These are phyloP conservation scores for Ormosia semicastrata DNA, from an alignment of 306 rosid species.

Conservation along the genomic window DNA sequence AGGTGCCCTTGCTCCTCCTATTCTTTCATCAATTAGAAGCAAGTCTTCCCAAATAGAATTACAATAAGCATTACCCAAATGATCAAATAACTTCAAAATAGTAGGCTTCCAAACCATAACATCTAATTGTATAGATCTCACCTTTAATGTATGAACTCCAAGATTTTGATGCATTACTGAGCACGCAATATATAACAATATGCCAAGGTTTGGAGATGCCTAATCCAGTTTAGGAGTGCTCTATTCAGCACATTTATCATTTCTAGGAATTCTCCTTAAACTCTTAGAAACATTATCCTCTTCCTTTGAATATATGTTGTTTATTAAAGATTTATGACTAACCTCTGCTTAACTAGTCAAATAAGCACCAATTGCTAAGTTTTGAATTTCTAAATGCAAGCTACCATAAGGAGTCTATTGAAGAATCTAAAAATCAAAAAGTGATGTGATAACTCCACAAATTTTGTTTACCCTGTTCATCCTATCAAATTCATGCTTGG, in stretches of 20 bases:
- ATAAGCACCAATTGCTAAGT: too few relatives aligned
- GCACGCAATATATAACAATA: too few relatives aligned
- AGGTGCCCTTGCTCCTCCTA: too few relatives aligned
- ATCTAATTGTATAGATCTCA: slow-evolving; percentile 58
- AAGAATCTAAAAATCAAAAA: slow-evolving; percentile 60
- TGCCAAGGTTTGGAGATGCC: too few relatives aligned
- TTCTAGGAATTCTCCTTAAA: too few relatives aligned
- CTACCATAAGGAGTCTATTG: slow-evolving; percentile 43
- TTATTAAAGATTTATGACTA: too few relatives aligned
- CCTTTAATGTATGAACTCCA: too few relatives aligned
- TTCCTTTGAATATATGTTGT: too few relatives aligned
- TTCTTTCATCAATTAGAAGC: slow-evolving; percentile 32
- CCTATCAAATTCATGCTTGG: slow-evolving; percentile 76
- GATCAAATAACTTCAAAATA: slow-evolving; percentile 55
- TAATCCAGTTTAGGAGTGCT: too few relatives aligned
- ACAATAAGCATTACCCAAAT: slow-evolving; percentile 64
- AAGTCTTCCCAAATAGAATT: slow-evolving; percentile 66
- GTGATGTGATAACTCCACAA: slow-evolving; percentile 57
- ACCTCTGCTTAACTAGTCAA: too few relatives aligned
- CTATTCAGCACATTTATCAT: slow-evolving; percentile 3
- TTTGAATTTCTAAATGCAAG: neutral
- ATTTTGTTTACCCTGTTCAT: slow-evolving; percentile 65
- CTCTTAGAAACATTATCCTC: slow-evolving; percentile 2
- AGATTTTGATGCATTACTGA: too few relatives aligned
- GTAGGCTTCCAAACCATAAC: slow-evolving; percentile 74